A percentile compares a stretch with the other conserved stretches of the same genome.
These are phyloP conservation scores for Didymella segeticola DNA, from an alignment of 2,329 filamentous ascomycete species.

Conservation along the genomic window DNA sequence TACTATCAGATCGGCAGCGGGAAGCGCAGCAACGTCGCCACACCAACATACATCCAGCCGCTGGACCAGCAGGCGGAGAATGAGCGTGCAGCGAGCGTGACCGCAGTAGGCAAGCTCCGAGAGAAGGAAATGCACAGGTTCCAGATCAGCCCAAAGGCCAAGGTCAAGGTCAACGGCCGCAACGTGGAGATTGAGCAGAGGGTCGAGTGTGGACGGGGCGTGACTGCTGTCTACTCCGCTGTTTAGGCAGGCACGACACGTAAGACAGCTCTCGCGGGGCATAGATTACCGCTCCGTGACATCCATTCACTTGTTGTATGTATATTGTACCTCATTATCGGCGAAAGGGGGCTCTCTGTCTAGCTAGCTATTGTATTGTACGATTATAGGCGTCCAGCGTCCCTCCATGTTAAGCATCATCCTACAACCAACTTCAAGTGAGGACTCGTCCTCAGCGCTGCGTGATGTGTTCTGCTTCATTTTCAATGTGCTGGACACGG, in stretches of 20 bases:
- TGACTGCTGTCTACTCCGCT: conserved; percentile 83
- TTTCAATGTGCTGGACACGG: too few species aligned
- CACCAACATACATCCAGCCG: conserved; percentile 79
- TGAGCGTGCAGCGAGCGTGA: conserved; percentile 32
- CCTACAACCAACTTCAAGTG: too few species aligned
- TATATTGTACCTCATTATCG: not conserved
- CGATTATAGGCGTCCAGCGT: conserved; percentile 4
- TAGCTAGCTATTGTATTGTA: conserved; percentile 6
- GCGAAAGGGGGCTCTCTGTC: not conserved
- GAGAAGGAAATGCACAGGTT: conserved; percentile 75
- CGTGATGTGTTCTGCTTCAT: too few species aligned
- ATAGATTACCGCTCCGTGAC: conserved; percentile 16
- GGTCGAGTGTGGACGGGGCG: conserved; percentile 82
- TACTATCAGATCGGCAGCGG: conserved; percentile 92
- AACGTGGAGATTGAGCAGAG: conserved; percentile 82
- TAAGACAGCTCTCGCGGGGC: too few species aligned
- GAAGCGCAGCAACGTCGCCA: conserved; percentile 78
- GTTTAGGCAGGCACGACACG: conserved; percentile 22
- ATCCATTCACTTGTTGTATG: conserved; percentile 4
- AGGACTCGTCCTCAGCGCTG: too few species aligned
- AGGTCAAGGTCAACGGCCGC: conserved; percentile 71
- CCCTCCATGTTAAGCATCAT: not conserved
- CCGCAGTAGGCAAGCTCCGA: conserved; percentile 54
- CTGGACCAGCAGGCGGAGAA: conserved; percentile 69
- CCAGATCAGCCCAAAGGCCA: conserved; percentile 79